Evolutionary conservation across 2,329 filamentous ascomycete genomes (phyloP).

Genomic region (Fusarium paranaense): DNA sequence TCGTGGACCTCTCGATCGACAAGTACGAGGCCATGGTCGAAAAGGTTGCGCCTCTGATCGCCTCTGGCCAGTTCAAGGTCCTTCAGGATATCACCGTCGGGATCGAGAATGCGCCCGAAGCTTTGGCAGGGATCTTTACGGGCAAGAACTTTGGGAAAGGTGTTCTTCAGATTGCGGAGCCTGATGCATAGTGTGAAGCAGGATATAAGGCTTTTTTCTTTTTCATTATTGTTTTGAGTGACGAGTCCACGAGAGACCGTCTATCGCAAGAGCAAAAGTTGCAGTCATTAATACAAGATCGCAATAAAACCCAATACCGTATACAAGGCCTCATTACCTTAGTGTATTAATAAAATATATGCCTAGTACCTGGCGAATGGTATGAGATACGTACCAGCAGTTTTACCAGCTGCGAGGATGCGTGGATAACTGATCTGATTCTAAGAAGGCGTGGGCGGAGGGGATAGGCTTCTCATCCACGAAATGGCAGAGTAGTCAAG

Average conservation of each 20-base stretch:
- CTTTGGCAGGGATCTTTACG: neutral
- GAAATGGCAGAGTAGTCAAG: too few species aligned
- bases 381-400: too few species aligned
- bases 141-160: neutral
- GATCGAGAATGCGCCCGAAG: neutral
- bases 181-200: neutral
- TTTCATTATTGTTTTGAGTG: neutral
- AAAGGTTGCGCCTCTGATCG: neutral
- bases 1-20: neutral
- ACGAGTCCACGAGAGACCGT: neutral
- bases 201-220: neutral
- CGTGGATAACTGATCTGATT: too few species aligned
- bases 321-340: neutral
- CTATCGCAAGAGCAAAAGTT: neutral
- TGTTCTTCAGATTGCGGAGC: neutral
- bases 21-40: neutral
- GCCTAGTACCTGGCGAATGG: neutral
- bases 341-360: neutral
- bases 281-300: neutral
- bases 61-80: neutral
- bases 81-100: neutral
- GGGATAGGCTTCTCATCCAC: too few species aligned
- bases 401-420: too few species aligned
- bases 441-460: too few species aligned
- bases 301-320: neutral